Evolutionary conservation across 768 basidiomycete species (phyloP).

Genomic region (Dacryopinax spathularia): DNA sequence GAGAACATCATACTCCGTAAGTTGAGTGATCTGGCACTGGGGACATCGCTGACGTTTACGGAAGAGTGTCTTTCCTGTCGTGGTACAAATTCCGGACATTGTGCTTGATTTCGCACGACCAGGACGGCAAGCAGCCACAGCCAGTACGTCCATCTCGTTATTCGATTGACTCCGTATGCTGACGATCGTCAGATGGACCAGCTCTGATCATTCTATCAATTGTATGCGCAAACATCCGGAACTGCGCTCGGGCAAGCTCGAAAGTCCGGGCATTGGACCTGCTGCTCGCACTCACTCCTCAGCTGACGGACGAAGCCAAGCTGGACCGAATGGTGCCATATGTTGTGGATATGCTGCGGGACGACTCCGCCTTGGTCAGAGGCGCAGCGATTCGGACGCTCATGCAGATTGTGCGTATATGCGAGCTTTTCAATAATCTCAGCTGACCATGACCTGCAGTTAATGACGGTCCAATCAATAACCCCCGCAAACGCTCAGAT

Average conservation of each 20-base stretch:
- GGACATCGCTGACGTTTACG: background rate
- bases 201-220: constrained; percentile 78
- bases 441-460: constrained; percentile 18
- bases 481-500: constrained; percentile 44
- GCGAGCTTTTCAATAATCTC: background rate
- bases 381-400: constrained; percentile 60
- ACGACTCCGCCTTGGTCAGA: constrained; percentile 75
- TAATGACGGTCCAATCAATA: constrained; percentile 56
- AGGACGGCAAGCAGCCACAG: constrained; percentile 38
- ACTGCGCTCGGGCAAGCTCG: constrained; percentile 71
- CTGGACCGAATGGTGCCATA: constrained; percentile 88
- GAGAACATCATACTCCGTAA: constrained; percentile 1
- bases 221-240: constrained; percentile 77
- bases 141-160: constrained; percentile 34
- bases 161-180: background rate
- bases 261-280: constrained; percentile 76
- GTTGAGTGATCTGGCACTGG: background rate
- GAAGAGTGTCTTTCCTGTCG: constrained; percentile 66
- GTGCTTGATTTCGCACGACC: constrained; percentile 13
- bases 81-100: constrained; percentile 52
- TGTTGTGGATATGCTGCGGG: constrained; percentile 72
- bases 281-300: constrained; percentile 63
- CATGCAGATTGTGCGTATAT: constrained; percentile 58
- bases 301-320: constrained; percentile 88
- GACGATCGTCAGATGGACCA: constrained; percentile 58